These are phyloP conservation scores for Fusarium incarnatum DNA, from an alignment of 2,329 filamentous ascomycete species.

Conservation along the genomic window DNA sequence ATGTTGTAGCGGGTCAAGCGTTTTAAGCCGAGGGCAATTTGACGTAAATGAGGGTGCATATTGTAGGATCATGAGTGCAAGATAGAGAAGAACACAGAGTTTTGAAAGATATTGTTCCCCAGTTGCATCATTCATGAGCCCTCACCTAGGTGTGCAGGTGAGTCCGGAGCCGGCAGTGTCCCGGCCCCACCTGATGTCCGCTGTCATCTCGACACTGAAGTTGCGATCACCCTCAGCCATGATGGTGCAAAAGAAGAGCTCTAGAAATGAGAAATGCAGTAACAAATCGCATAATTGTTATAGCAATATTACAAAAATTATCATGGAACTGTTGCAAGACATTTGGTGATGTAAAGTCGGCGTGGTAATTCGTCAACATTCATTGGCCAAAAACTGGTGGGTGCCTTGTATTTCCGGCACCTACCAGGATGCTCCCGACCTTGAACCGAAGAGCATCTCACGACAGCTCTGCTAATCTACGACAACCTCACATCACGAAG, in stretches of 20 bases:
- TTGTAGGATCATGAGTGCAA: accelerated
- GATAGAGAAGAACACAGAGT: no score
- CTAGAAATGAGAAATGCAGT: accelerated
- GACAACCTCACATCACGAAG: slow-evolving; percentile 46
- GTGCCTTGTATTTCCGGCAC: slow-evolving; percentile 46
- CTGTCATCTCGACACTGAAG: slow-evolving; percentile 7
- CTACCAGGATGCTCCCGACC: slow-evolving; percentile 43
- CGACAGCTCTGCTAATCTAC: slow-evolving; percentile 44
- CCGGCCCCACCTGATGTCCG: slow-evolving; percentile 31
- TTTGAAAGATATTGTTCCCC: neutral
- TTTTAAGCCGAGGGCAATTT: neutral
- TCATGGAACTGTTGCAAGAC: neutral
- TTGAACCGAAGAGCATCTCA: slow-evolving; percentile 48
- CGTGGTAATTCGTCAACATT: slow-evolving; percentile 44
- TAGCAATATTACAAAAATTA: neutral
- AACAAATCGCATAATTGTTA: accelerated
- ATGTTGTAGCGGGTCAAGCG: neutral
- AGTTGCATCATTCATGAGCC: neutral
- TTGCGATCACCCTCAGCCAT: neutral
- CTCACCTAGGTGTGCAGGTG: slow-evolving; percentile 8
- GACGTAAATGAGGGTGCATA: accelerated
- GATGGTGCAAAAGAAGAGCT: accelerated
- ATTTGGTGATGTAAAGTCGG: slow-evolving; percentile 3
- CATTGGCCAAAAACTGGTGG: slow-evolving; percentile 38
- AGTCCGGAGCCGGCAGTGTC: slow-evolving; percentile 12